Base-by-base conservation (phyloP, 106 monocot genomes). In the Platanthera zijinensis region DNA sequence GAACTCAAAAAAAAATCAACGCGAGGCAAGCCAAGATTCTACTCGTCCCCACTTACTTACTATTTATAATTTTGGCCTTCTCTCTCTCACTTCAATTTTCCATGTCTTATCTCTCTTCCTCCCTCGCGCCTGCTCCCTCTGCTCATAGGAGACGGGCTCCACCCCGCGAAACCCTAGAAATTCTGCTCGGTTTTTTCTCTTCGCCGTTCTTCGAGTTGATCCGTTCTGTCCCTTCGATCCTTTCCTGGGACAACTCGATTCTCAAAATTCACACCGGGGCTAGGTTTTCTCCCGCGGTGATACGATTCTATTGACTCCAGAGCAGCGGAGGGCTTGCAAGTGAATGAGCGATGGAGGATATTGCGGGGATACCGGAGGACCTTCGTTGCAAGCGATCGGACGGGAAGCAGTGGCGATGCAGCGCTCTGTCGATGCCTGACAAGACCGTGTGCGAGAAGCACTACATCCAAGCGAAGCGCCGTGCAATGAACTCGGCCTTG, bases 361-460 rank as follows among this genome's bases (percentile, higher is more conserved):
- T 53, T 49, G 57, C 5, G 22, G 85, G 77, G 45, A 87, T 94
- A 9, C 89, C 94, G 17, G 97, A 99, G 85, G 94, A 92, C 39
- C 77, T 99, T 57, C 72, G 97, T 76, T 99, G 97, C 90, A 99
- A 99, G 90, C 78, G 97, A 49, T 94, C 97, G 12, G 97, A 99
- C 61, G 97, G 97, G 8, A 99, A 99, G 92, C 97, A 99, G 84
- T 99, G 97, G 97, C 80, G 97, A 15, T 99, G 97, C 90, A 99
- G 84, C 67, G 97, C 97, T 5, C 72, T 83, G 62, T 99, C 97
- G 15, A 99, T 99, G 97, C 97, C 97, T 0, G 97, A 99, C 75
- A 99, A 99, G 84, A 99, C 97, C 21, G 97, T 99, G 3, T 99
- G 97, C 80, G 94, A 99, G 85, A 99, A 94, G 85, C 97, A 99